These are phyloP conservation scores for Solanum pinnatisectum DNA, from an alignment of 257 asterid species.

Conservation along the genomic window DNA sequence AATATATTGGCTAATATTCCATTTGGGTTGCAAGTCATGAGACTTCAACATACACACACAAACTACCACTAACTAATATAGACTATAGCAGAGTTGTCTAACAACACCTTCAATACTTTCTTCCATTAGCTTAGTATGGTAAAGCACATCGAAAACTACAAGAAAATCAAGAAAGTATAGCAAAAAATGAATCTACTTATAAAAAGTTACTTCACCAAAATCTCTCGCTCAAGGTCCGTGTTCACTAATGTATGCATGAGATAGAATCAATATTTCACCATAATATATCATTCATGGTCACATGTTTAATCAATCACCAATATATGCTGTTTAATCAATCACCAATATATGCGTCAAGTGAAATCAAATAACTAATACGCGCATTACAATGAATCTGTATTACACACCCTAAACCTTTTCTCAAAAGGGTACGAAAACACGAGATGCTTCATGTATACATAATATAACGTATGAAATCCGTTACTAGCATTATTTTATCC, in stretches of 20 bases:
- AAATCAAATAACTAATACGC: too few species aligned
- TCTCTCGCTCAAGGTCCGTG: neutral
- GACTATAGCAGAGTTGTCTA: neutral
- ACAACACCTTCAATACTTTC: neutral
- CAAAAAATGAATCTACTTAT: neutral
- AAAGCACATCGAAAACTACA: neutral
- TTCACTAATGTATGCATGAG: too few species aligned
- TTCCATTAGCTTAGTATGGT: neutral
- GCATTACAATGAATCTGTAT: neutral
- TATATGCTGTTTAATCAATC: neutral
- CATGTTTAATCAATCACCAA: too few species aligned
- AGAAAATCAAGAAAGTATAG: neutral
- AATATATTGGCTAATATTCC: neutral
- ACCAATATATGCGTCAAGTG: too few species aligned
- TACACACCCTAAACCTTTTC: neutral
- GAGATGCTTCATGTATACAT: neutral
- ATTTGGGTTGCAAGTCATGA: neutral
- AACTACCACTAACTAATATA: neutral
- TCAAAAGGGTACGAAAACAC: neutral
- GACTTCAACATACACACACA: neutral
- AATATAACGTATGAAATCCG: neutral
- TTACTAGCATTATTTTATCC: neutral
- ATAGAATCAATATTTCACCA: too few species aligned
- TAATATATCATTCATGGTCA: neutral
- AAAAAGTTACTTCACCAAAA: neutral